Percentiles rank a stretch among this genome's conserved stretches.
Conservation (phyloP, 1,284 basidiomycete genomes). For the Trametes hirsuta region DNA sequence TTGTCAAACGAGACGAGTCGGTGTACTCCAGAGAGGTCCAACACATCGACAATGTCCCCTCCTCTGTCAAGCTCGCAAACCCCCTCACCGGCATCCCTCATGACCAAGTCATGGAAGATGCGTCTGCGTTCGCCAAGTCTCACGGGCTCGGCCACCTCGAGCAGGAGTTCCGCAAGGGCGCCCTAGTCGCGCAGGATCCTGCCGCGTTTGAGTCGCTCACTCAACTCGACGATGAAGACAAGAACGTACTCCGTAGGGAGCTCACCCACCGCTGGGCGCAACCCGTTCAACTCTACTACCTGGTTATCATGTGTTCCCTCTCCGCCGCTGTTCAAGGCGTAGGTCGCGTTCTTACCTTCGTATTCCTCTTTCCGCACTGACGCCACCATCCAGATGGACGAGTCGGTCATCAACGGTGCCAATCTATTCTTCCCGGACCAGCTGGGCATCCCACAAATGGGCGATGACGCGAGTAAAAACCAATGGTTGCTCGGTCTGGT, state of each 20-base stretch:
- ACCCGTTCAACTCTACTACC: conserved; percentile 57
- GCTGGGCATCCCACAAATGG: conserved; percentile 50
- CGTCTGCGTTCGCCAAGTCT: conserved; percentile 56
- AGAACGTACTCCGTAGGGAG: conserved; percentile 54
- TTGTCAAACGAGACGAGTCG: conserved; percentile 31
- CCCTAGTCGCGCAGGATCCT: conserved; percentile 63
- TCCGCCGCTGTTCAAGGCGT: conserved; percentile 75
- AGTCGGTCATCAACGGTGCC: conserved; percentile 74
- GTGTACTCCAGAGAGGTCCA: conserved; percentile 27
- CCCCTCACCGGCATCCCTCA: conserved; percentile 59
- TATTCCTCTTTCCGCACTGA: conserved; percentile 6
- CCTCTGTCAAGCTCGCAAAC: conserved; percentile 52
- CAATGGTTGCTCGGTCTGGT: conserved; percentile 77
- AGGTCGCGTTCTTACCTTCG: conserved; percentile 25
- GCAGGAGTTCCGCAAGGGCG: conserved; percentile 62
- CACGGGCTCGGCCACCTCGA: conserved; percentile 55
- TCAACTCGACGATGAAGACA: conserved; percentile 65
- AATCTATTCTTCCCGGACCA: conserved; percentile 70
- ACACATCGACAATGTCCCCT: conserved; percentile 30
- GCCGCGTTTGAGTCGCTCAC: conserved; percentile 54
- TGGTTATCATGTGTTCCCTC: conserved; percentile 60
- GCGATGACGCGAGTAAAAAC: conserved; percentile 41
- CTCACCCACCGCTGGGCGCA: conserved; percentile 68
- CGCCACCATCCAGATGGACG: conserved; percentile 50
- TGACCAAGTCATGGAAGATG: conserved; percentile 59